Conservation (phyloP, 371 early-diverging fungal species). For the Lichtheimia ornata region DNA sequence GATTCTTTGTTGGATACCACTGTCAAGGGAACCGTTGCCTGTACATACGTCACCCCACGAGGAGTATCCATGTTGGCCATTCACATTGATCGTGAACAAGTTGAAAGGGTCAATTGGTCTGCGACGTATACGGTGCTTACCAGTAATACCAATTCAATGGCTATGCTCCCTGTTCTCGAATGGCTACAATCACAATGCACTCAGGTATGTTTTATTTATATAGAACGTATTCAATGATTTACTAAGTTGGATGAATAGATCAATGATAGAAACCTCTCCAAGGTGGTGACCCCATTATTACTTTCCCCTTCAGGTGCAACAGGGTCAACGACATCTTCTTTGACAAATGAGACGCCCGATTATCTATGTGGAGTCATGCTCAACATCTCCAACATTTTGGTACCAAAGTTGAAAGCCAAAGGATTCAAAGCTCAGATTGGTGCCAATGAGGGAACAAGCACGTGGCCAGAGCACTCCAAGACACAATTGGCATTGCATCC, state of each 20-base stretch:
- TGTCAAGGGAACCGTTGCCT: neutral
- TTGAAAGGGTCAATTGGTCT: constrained; percentile 16
- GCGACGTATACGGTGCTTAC: constrained; percentile 23
- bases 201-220: too few species aligned
- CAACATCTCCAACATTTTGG: constrained; percentile 34
- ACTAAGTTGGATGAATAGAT: too few species aligned
- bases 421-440: neutral
- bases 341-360: constrained; percentile 16
- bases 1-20: neutral
- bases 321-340: too few species aligned
- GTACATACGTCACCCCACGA: constrained; percentile 6
- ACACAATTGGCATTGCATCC: neutral
- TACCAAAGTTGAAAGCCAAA: neutral
- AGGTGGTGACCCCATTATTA: neutral
- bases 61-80: constrained; percentile 15
- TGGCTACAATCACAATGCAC: constrained; percentile 22
- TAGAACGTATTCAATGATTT: too few species aligned
- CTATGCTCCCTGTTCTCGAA: constrained; percentile 19
- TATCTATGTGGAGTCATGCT: constrained; percentile 27
- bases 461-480: constrained; percentile 27
- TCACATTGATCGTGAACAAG: constrained; percentile 15
- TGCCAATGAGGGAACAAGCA: neutral
- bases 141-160: constrained; percentile 18
- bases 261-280: constrained; percentile 4
- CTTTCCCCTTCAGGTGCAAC: neutral